Evolutionary conservation across 345 rosid species (phyloP).

Genomic region (Crucihimalaya himalaica): DNA sequence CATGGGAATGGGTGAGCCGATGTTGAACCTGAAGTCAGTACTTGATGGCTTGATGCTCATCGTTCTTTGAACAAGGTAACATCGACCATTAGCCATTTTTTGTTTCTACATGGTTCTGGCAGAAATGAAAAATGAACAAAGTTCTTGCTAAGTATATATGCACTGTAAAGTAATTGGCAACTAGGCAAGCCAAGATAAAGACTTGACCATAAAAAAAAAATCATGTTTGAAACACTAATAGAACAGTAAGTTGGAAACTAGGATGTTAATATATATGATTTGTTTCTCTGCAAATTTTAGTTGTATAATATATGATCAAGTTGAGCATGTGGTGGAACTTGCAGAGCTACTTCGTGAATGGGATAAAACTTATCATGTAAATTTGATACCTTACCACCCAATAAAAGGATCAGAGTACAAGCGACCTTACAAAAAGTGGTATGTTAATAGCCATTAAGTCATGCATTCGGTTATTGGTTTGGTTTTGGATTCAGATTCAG

Average conservation of each 20-base stretch:
- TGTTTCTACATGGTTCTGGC: not conserved
- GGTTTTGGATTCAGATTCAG: not conserved
- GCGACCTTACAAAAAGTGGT: conserved; percentile 84
- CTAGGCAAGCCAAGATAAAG: conserved; percentile 7
- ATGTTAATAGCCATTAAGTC: conserved; percentile 26
- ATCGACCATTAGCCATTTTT: not conserved
- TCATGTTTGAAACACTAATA: not conserved
- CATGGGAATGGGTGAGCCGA: conserved; percentile 99
- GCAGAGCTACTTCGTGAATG: conserved; percentile 79
- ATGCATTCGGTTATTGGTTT: not conserved
- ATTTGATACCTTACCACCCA: conserved; percentile 91
- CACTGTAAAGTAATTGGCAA: not conserved
- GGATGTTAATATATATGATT: not conserved
- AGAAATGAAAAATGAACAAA: not conserved
- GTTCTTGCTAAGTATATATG: conserved; percentile 10
- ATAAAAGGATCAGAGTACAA: conserved; percentile 82
- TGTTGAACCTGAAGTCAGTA: conserved; percentile 90
- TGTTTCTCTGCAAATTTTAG: not conserved
- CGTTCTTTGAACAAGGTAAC: conserved; percentile 86
- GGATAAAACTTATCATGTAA: conserved; percentile 85
- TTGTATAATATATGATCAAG: conserved; percentile 48
- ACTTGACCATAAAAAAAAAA: not conserved
- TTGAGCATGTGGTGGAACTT: conserved; percentile 78
- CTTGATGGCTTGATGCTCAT: conserved; percentile 94
- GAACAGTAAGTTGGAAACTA: not conserved